Percentiles rank a stretch among this genome's conserved stretches.
These are phyloP conservation scores for Marchantia polymorpha DNA, from an alignment of 225 moss, liverwort and hornwort species.

Conservation along the genomic window DNA sequence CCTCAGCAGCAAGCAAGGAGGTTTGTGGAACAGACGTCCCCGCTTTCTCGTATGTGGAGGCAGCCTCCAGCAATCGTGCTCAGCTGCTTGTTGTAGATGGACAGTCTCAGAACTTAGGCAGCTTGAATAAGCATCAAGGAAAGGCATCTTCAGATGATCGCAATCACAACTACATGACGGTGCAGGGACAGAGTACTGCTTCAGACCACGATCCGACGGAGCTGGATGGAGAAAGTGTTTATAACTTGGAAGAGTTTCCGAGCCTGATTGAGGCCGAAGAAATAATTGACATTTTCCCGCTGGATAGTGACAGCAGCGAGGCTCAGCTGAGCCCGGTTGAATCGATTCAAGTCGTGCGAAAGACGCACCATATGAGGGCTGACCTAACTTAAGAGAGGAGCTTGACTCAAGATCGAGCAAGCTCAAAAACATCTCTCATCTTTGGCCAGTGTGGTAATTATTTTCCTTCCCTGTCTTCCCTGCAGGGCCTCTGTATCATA, in stretches of 20 bases:
- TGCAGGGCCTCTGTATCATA: constrained; percentile 23
- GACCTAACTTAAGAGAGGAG: constrained; percentile 18
- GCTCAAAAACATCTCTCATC: constrained; percentile 4
- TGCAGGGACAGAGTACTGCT: constrained; percentile 17
- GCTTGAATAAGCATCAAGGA: constrained; percentile 22
- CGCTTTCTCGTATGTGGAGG: constrained; percentile 24
- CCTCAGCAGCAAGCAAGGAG: constrained; percentile 23
- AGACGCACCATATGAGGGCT: constrained; percentile 25
- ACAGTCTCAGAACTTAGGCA: constrained; percentile 23
- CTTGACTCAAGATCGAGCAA: constrained; percentile 9
- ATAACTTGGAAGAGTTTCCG: constrained; percentile 46
- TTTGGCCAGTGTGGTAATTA: constrained; percentile 19
- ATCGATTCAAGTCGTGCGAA: constrained; percentile 10
- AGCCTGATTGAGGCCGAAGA: constrained; percentile 42
- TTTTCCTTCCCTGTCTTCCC: constrained; percentile 12
- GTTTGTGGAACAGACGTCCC: constrained; percentile 20
- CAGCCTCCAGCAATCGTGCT: constrained; percentile 22
- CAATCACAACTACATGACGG: constrained; percentile 27
- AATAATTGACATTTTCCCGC: constrained; percentile 25
- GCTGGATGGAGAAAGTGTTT: constrained; percentile 38
- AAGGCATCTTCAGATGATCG: constrained; percentile 21
- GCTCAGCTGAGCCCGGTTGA: constrained; percentile 20
- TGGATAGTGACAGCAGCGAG: constrained; percentile 27
- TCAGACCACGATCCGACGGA: constrained; percentile 31
- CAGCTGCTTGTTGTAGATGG: constrained; percentile 17